Base-by-base conservation (phyloP, 1,284 basidiomycete genomes). In the Golubevia pallescens region DNA sequence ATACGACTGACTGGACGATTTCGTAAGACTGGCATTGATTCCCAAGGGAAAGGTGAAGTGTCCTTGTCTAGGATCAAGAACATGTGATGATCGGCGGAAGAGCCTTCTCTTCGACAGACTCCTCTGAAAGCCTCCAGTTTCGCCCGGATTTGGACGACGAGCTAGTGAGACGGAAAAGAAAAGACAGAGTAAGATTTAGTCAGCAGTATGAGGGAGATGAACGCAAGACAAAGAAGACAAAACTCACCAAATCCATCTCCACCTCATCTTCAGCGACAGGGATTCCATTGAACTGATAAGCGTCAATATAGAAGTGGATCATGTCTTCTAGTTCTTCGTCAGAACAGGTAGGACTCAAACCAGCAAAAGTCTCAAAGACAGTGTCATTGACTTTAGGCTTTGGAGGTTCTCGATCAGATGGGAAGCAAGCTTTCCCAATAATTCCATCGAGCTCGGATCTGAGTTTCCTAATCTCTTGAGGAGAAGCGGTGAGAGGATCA, bases 241-340 rank as follows among this genome's bases (percentile, higher is more conserved):
- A 21, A 70, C 87, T 73, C 59, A 94, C 90, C 79, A 93, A 92
- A 80, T 94, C 93, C 62, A 97, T 89, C 80, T 99, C 97, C 14
- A 97, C 90, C 85, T 99, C 97, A 48, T 95, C 93, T 34, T 93
- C 90, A 0, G 94, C 93, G 20, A 98, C 90, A 0, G 92, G 91
- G 5, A 94, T 89, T 1, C 95, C 96, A 75, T 94, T 91, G 86
- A 96, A 93, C 78, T 97, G 95, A 84, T 95, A 95, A 0, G 95
- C 89, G 80, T 98, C 97, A 58, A 98, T 89, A 21, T 97, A 89
- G 86, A 97, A 98, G 86, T 96, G 97, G 5, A 94, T 90, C 51
- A 98, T 87, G 81, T 99, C 97, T 83, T 98, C 95, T 14, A 98
- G 88, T 78, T 98, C 96, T 81, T 99, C 96, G 73, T 97, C 93